Percentiles rank a stretch among this genome's conserved stretches.
Conservation (phyloP, 768 basidiomycete species). For the Russula brevipes region DNA sequence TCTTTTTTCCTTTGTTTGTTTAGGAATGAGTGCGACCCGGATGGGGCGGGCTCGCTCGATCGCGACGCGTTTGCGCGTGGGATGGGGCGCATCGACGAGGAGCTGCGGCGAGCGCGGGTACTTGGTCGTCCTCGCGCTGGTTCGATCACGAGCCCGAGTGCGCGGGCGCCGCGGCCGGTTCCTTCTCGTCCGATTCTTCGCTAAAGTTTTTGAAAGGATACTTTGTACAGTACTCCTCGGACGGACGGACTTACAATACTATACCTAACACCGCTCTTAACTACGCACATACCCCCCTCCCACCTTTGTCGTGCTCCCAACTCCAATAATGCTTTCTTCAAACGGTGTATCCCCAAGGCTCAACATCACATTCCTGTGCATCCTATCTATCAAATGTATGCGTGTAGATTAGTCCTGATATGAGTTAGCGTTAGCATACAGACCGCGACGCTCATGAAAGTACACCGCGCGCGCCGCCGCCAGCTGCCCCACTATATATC, state of each 20-base stretch:
- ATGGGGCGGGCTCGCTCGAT: conserved; percentile 47
- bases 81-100: conserved; percentile 79
- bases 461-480: conserved; percentile 13
- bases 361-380: no score
- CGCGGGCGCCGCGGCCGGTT: background rate
- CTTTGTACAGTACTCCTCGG: background rate
- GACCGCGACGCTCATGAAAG: background rate
- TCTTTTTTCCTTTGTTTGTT: background rate
- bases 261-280: background rate
- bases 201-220: background rate
- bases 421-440: background rate
- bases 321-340: background rate
- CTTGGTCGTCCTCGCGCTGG: conserved; percentile 12
- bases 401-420: background rate
- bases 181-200: conserved; percentile 20
- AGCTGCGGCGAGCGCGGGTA: conserved; percentile 51
- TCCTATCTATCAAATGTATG: no score
- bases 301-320: background rate
- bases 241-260: background rate
- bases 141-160: background rate
- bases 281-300: background rate
- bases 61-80: conserved; percentile 61
- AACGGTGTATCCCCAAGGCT: no score
- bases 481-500: conserved; percentile 63
- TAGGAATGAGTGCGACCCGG: conserved; percentile 65